Percentiles rank a stretch among this genome's conserved stretches.
phyloP scores from a whole-genome alignment of 192 early-diverging fungal genomes.

The Podila epicladia region DNA sequence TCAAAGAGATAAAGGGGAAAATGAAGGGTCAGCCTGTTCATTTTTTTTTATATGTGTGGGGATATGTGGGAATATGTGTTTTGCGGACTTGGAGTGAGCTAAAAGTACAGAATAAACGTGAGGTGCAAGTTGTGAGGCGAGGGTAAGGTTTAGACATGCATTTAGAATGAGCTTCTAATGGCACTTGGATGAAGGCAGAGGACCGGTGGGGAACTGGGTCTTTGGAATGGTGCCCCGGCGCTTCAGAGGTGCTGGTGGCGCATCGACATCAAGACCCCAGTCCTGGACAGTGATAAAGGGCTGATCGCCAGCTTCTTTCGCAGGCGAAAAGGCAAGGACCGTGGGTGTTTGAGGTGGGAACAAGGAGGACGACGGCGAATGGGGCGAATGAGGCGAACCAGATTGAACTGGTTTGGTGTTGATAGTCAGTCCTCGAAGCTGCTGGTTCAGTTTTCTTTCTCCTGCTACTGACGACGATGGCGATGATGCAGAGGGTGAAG shows the following conservation, averaged over 20 bases:
- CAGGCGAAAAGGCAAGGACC: slow-evolving; percentile 41
- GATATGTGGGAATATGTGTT: no score
- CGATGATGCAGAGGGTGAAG: not conserved
- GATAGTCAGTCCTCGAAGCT: slow-evolving; percentile 26
- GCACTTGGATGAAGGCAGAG: not conserved
- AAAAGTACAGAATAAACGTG: no score
- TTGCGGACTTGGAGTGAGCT: no score
- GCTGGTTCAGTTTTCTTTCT: slow-evolving; percentile 7
- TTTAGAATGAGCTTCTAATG: no score
- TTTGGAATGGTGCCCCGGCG: slow-evolving; percentile 36
- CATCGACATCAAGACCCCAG: slow-evolving; percentile 16
- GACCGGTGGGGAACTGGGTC: slow-evolving; percentile 35
- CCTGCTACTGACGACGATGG: not conserved
- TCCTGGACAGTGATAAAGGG: slow-evolving; percentile 50
- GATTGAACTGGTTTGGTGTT: slow-evolving; percentile 15
- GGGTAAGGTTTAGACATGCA: no score
- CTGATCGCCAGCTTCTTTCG: slow-evolving; percentile 45
- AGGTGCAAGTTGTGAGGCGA: no score
- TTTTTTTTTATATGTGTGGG: no score
- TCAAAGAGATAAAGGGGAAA: no score
- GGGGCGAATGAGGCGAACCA: slow-evolving; percentile 6
- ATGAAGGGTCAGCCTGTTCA: no score
- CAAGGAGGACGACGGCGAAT: slow-evolving; percentile 38
- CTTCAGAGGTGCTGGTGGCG: slow-evolving; percentile 8
- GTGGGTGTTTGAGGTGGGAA: slow-evolving; percentile 37